Base-by-base conservation (phyloP, 139 green algal species). In the Micractinium conductrix region DNA sequence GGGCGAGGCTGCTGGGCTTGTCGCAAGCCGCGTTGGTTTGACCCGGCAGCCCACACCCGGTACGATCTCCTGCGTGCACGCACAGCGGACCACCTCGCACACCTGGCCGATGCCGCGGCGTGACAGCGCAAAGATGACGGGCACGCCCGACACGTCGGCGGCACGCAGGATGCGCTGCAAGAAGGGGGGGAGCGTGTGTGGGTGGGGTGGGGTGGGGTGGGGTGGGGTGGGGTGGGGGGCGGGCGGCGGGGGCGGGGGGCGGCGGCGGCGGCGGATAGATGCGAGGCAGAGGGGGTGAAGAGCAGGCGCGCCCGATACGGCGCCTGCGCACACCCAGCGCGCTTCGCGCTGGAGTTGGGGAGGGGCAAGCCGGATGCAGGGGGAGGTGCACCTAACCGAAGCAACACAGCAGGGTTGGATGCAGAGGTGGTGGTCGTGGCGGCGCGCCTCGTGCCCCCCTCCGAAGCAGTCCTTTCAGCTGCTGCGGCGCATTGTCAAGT, bases 21-120 rank as follows among this genome's bases (percentile, higher is more conserved):
- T n/a, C n/a, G n/a, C n/a, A n/a, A n/a, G n/a, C n/a, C n/a, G n/a
- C n/a, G n/a, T n/a, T n/a, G n/a, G n/a, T n/a, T n/a, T n/a, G n/a
- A n/a, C n/a, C n/a, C n/a, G n/a, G n/a, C n/a, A n/a, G n/a, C n/a
- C n/a, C n/a, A n/a, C n/a, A n/a, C n/a, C n/a, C n/a, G n/a, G n/a
- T n/a, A n/a, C n/a, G n/a, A n/a, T n/a, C n/a, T n/a, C n/a, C n/a
- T n/a, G n/a, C n/a, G n/a, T n/a, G n/a, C n/a, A n/a, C n/a, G 63
- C 58, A 26, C 65, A 26, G 65, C 65, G 8, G 53, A 19, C 12
- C 37, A 44, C 2, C n/a, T n/a, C n/a, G n/a, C 74, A 10, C 50
- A 89, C 87, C 75, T 94, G 87, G 33, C 94, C 94, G 82, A 97
- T 88, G 71, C 92, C 91, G 81, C 95, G 95, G 33, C 94, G 91